Conservation (phyloP, 2,329 filamentous ascomycete species). For the Ophiostoma quercus region DNA sequence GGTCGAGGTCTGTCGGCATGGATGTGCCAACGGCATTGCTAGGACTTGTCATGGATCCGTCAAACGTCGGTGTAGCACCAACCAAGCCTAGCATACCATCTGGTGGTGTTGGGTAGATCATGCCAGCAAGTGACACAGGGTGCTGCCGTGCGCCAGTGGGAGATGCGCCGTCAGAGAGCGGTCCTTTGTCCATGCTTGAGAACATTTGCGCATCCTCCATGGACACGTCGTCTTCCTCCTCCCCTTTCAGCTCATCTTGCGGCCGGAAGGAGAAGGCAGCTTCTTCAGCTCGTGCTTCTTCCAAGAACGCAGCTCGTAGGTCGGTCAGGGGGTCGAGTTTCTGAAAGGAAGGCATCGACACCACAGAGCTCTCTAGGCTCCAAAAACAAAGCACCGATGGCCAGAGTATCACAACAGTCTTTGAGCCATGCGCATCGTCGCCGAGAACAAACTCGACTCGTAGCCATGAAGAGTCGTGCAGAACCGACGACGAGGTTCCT, state of each 20-base stretch:
- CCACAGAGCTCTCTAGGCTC: slow-evolving; percentile 31
- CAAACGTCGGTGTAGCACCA: slow-evolving; percentile 52
- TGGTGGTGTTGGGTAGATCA: slow-evolving; percentile 67
- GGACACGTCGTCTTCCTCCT: slow-evolving; percentile 17
- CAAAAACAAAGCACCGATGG: slow-evolving; percentile 51
- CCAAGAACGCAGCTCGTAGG: slow-evolving; percentile 23
- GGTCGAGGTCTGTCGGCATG: slow-evolving; percentile 39
- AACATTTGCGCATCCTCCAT: slow-evolving; percentile 24
- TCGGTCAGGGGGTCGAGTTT: slow-evolving; percentile 25
- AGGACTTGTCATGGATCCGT: slow-evolving; percentile 53
- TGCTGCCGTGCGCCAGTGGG: slow-evolving; percentile 48
- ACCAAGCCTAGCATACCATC: slow-evolving; percentile 54
- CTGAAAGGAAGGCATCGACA: slow-evolving; percentile 20
- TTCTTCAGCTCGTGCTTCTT: slow-evolving; percentile 22
- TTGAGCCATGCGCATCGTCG: slow-evolving; percentile 42
- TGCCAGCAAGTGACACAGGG: slow-evolving; percentile 35
- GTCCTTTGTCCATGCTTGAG: slow-evolving; percentile 19
- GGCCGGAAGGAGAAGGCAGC: not conserved
- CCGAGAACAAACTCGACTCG: slow-evolving; percentile 38
- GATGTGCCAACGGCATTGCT: slow-evolving; percentile 35
- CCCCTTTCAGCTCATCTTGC: slow-evolving; percentile 9
- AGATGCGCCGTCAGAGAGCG: slow-evolving; percentile 34
- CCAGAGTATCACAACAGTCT: slow-evolving; percentile 47
- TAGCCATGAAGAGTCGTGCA: slow-evolving; percentile 47
- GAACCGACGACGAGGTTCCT: slow-evolving; percentile 42